Evolutionary conservation across 371 early-diverging fungal genomes (phyloP).

Genomic region (Zychaea mexicana): DNA sequence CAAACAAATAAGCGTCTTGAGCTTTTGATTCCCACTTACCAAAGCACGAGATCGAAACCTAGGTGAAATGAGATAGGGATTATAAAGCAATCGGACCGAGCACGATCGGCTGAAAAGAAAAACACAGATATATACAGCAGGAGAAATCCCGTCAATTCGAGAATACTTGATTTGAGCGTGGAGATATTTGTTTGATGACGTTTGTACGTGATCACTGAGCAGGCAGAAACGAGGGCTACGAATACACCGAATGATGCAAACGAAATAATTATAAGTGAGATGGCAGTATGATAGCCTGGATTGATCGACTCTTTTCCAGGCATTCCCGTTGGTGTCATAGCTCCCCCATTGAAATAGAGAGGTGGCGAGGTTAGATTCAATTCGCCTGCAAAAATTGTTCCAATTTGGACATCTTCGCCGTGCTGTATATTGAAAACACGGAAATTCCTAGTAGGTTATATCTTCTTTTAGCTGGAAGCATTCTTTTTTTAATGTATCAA

Average conservation of each 20-base stretch:
- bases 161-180: constrained; percentile 54
- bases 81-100: constrained; percentile 35
- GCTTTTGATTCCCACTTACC: constrained; percentile 26
- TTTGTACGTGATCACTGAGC: constrained; percentile 36
- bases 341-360: constrained; percentile 46
- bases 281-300: constrained; percentile 43
- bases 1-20: not conserved
- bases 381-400: constrained; percentile 47
- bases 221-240: constrained; percentile 26
- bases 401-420: constrained; percentile 42
- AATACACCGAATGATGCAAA: constrained; percentile 45
- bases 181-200: constrained; percentile 50
- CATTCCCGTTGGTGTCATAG: constrained; percentile 31
- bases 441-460: constrained; percentile 48
- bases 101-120: constrained; percentile 34
- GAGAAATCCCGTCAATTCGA: constrained; percentile 50
- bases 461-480: too few relatives aligned
- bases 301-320: constrained; percentile 34
- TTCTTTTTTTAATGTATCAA: too few relatives aligned
- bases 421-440: constrained; percentile 52
- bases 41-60: constrained; percentile 37
- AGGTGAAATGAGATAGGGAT: constrained; percentile 47
- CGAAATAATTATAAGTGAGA: constrained; percentile 42
- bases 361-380: constrained; percentile 49
- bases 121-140: constrained; percentile 41